phyloP scores from a whole-genome alignment of 2,329 filamentous ascomycete species.

The Saccharata proteae region DNA sequence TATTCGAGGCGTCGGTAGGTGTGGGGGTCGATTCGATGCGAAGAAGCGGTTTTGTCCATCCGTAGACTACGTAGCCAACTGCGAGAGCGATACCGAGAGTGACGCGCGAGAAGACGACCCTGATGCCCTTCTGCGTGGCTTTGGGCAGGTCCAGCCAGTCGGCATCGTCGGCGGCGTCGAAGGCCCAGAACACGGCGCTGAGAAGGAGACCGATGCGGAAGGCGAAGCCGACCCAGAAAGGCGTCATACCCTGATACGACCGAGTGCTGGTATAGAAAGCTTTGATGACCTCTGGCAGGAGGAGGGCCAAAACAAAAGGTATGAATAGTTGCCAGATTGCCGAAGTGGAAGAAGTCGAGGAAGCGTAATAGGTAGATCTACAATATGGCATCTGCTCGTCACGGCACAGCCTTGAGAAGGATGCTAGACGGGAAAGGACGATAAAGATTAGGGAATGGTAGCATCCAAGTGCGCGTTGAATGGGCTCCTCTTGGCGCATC shows the following conservation, averaged over 20 bases:
- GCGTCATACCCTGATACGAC: constrained; percentile 78
- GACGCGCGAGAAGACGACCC: constrained; percentile 67
- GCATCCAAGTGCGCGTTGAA: constrained; percentile 62
- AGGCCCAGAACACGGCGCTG: constrained; percentile 70
- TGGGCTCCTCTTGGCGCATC: constrained; percentile 53
- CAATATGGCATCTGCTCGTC: constrained; percentile 99
- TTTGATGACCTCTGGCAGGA: constrained; percentile 63
- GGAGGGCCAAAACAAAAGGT: constrained; percentile 59
- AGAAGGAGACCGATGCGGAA: constrained; percentile 67
- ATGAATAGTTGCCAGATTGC: constrained; percentile 79
- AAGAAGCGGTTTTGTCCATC: constrained; percentile 76
- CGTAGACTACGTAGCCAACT: constrained; percentile 73
- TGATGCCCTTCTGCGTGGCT: constrained; percentile 56
- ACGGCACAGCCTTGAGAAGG: constrained; percentile 81
- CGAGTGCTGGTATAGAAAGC: constrained; percentile 71
- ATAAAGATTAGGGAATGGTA: constrained; percentile 82
- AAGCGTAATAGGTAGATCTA: constrained; percentile 89
- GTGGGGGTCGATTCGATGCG: constrained; percentile 44
- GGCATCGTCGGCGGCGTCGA: constrained; percentile 80
- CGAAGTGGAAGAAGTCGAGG: constrained; percentile 81
- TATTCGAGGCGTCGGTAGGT: constrained; percentile 13
- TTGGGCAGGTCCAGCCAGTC: constrained; percentile 58
- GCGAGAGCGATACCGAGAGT: constrained; percentile 69
- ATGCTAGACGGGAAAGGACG: constrained; percentile 64
- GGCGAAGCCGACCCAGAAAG: constrained; percentile 69